These are phyloP conservation scores for Pseudotsuga menziesii DNA, from an alignment of 75 land plant species.

Conservation along the genomic window DNA sequence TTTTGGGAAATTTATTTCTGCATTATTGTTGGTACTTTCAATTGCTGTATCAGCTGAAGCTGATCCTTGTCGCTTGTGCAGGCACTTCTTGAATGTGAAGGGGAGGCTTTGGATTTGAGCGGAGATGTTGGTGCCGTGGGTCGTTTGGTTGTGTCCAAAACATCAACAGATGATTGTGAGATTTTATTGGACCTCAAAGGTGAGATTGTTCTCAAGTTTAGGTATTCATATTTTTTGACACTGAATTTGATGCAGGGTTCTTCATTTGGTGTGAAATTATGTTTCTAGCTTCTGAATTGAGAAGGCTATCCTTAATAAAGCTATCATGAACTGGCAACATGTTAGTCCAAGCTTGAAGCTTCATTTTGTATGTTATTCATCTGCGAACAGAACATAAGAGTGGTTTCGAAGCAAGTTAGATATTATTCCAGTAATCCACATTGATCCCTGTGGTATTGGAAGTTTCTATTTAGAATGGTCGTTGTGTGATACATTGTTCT, in stretches of 20 bases:
- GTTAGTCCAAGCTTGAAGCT: neutral
- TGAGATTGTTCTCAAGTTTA: conserved; percentile 8
- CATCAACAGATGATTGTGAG: conserved; percentile 32
- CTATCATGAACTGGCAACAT: neutral
- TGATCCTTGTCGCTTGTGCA: conserved; percentile 22
- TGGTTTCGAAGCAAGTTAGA: neutral
- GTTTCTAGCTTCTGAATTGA: neutral
- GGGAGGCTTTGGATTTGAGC: conserved; percentile 88
- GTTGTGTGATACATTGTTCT: too few relatives aligned
- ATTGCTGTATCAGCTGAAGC: conserved; percentile 3
- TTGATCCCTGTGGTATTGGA: too few relatives aligned
- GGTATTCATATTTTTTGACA: neutral
- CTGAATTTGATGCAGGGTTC: neutral
- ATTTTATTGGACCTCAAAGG: conserved; percentile 90
- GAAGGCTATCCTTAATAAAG: neutral
- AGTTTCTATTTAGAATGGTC: too few relatives aligned
- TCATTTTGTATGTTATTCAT: neutral
- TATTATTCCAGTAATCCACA: too few relatives aligned
- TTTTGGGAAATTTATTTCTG: neutral
- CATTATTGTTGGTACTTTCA: neutral
- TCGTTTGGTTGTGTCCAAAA: conserved; percentile 58
- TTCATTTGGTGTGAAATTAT: neutral
- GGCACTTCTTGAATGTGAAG: conserved; percentile 98
- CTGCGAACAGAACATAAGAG: neutral
- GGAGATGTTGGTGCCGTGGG: conserved; percentile 99